Evolutionary conservation across 73 alveolate species (phyloP), one percentile per base, ranked within the genome.

Genomic region (Stentor coeruleus): DNA sequence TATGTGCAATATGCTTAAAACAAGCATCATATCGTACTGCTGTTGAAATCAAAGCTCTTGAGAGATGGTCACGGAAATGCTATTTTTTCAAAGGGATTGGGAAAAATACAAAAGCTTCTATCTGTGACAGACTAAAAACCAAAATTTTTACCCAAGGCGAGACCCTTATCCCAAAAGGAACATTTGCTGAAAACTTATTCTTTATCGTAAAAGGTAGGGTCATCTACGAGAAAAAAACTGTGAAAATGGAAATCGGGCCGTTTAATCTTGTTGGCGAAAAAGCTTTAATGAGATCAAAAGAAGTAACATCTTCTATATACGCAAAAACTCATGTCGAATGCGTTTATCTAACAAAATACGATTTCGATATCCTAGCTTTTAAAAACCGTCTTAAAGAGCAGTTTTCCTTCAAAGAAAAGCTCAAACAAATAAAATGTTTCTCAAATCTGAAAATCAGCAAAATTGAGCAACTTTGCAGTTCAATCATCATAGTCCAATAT

Each of bases 161-260:
- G 33, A 66, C 0, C 37, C n/a, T 66, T 33, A 1, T 66, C n/a
- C 40, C 41, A 14, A 37, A 33, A 66, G 79, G 79, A 0, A 20
- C n/a, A 2, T 1, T 33, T 28, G 79, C 39, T 26, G 79, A 66
- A 66, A 66, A 20, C n/a, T 1, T 66, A 0, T 66, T 28, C 37
- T 66, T 66, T 33, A 66, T 66, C 37, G 79, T 66, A 66, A 66
- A 66, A 66, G 79, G 79, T 11, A 20, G 40, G 11, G 79, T 66
- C 15, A 26, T 2, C 14, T 28, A 0, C n/a, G 37, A 20, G 0
- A 66, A 20, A 20, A 40, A 66, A 66, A 40, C 20, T 0, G 37
- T 31, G 33, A 66, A 26, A 66, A 20, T 2, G 0, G 79, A 20
- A 1, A 1, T 66, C n/a, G 79, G 79, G 1, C 79, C 79, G 33